Conservation (phyloP, 345 rosid species). For the Eucalyptus guilfoylei region DNA sequence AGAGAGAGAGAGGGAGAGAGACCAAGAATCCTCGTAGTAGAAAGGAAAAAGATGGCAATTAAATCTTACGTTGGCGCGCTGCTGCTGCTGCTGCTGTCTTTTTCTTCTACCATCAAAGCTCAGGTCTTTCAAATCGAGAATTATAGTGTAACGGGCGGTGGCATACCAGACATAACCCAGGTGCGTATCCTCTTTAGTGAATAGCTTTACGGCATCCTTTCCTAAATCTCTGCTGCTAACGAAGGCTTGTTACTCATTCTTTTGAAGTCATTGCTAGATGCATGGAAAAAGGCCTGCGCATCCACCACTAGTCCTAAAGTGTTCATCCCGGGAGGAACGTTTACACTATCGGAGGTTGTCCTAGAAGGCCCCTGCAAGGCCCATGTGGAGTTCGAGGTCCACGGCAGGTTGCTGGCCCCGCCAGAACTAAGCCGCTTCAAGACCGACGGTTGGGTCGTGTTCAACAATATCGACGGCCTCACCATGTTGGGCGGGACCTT, state of each 20-base stretch:
- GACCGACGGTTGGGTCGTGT: constrained; percentile 30
- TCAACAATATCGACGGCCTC: constrained; percentile 20
- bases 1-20: not conserved
- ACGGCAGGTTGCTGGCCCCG: constrained; percentile 31
- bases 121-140: not conserved
- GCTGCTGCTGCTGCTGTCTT: not conserved
- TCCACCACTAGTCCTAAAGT: constrained; percentile 11
- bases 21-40: not conserved
- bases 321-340: constrained; percentile 31
- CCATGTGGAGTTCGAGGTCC: not conserved
- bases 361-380: constrained; percentile 42
- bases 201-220: not conserved
- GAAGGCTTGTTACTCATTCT: not conserved
- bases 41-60: not conserved
- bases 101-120: not conserved
- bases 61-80: not conserved
- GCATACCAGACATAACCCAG: not conserved
- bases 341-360: not conserved
- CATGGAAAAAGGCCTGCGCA: constrained; percentile 37
- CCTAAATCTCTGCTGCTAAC: not conserved
- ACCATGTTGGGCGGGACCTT: constrained; percentile 39
- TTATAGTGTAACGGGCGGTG: not conserved
- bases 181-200: not conserved
- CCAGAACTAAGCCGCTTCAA: constrained; percentile 1
- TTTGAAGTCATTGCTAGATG: constrained; percentile 10